Evolutionary conservation across 2,329 filamentous ascomycete species (phyloP).

Genomic region (Rutstroemia sp.): DNA sequence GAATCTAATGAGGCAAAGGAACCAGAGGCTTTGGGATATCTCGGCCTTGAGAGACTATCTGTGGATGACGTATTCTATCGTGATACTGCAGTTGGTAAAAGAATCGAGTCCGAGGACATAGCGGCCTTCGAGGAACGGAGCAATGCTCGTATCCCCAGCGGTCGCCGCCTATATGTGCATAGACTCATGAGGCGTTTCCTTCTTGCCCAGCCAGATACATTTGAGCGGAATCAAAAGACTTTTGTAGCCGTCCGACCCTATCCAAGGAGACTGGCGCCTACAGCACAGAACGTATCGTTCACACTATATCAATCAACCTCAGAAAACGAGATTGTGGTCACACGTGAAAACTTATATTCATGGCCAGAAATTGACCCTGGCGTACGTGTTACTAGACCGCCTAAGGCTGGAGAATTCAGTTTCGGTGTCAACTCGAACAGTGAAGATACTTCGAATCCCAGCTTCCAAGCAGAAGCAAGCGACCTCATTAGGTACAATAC

Average conservation of each 20-base stretch:
- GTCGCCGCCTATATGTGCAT: slow-evolving; percentile 38
- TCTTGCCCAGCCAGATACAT: slow-evolving; percentile 13
- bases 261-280: slow-evolving; percentile 19
- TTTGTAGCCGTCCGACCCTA: slow-evolving; percentile 26
- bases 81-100: slow-evolving; percentile 22
- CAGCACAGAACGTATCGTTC: slow-evolving; percentile 23
- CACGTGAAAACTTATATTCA: slow-evolving; percentile 21
- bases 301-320: slow-evolving; percentile 23
- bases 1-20: too few relatives aligned
- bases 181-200: slow-evolving; percentile 36
- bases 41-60: slow-evolving; percentile 32
- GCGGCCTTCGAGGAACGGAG: slow-evolving; percentile 21
- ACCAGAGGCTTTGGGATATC: slow-evolving; percentile 24
- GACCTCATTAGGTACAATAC: slow-evolving; percentile 36
- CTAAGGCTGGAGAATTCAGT: neutral
- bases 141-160: slow-evolving; percentile 31
- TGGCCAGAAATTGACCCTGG: slow-evolving; percentile 27
- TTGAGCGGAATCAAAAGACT: slow-evolving; percentile 14
- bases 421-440: slow-evolving; percentile 12
- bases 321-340: slow-evolving; percentile 18
- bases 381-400: neutral
- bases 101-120: slow-evolving; percentile 21
- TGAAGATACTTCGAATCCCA: neutral
- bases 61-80: slow-evolving; percentile 37
- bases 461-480: slow-evolving; percentile 17